phyloP scores from a whole-genome alignment of 75 land plant genomes.

The Ceratopteris richardii region DNA sequence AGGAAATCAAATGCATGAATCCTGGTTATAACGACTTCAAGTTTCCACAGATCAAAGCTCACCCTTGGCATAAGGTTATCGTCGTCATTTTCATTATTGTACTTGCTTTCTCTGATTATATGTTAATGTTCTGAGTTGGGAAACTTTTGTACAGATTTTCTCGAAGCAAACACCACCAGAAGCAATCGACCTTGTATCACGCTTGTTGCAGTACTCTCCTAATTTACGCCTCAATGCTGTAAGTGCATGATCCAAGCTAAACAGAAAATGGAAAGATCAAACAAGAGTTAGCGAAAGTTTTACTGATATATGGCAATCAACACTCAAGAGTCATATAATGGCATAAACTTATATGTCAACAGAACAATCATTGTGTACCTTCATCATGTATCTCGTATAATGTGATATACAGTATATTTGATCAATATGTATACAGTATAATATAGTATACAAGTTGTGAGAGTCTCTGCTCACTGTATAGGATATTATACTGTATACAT shows the following conservation, averaged over 20 bases:
- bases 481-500: too few relatives aligned
- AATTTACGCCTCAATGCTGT: conserved; percentile 85
- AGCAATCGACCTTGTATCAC: conserved; percentile 70
- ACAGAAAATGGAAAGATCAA: too few relatives aligned
- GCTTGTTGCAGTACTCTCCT: conserved; percentile 83
- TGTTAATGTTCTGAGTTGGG: neutral
- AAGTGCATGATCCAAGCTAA: conserved; percentile 12
- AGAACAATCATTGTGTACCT: too few relatives aligned
- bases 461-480: too few relatives aligned
- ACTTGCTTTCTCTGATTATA: neutral
- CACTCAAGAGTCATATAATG: too few relatives aligned
- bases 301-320: too few relatives aligned
- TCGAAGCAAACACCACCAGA: conserved; percentile 61
- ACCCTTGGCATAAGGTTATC: conserved; percentile 63
- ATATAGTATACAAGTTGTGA: too few relatives aligned
- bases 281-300: too few relatives aligned
- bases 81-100: neutral
- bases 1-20: conserved; percentile 69
- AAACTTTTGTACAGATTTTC: conserved; percentile 35
- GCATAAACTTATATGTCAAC: too few relatives aligned
- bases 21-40: conserved; percentile 63
- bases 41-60: conserved; percentile 54
- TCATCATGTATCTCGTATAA: too few relatives aligned
- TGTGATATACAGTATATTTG: too few relatives aligned
- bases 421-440: too few relatives aligned